Evolutionary conservation across 2,329 filamentous ascomycete genomes (phyloP).

Genomic region (Epichloe sp.): DNA sequence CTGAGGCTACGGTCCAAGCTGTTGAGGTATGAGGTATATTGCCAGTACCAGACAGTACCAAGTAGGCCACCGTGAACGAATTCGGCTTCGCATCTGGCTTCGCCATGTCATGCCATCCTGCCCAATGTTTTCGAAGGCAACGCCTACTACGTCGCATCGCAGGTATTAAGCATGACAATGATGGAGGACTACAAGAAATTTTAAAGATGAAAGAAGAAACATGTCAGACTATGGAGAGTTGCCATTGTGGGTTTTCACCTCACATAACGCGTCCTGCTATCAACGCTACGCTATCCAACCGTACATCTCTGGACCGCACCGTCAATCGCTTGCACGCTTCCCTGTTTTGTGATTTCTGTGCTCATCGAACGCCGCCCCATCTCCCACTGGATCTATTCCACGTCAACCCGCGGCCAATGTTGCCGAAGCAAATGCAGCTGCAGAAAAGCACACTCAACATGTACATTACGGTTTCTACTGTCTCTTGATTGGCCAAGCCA

Average conservation of each 20-base stretch:
- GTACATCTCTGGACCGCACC: too few relatives aligned
- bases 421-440: slow-evolving; percentile 90
- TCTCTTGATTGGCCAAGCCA: slow-evolving; percentile 47
- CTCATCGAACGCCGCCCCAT: slow-evolving; percentile 29
- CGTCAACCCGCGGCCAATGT: slow-evolving; percentile 75
- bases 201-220: not conserved
- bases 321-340: not conserved
- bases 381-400: slow-evolving; percentile 28
- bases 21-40: too few relatives aligned
- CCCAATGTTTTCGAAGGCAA: not conserved
- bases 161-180: not conserved
- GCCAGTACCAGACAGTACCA: too few relatives aligned
- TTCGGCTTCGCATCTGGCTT: too few relatives aligned
- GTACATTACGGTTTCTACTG: slow-evolving; percentile 68
- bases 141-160: too few relatives aligned
- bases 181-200: not conserved
- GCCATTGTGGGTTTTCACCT: too few relatives aligned
- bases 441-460: slow-evolving; percentile 89
- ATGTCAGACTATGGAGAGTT: not conserved
- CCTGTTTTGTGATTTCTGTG: not conserved
- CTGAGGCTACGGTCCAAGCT: not conserved
- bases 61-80: not conserved
- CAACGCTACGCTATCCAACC: too few relatives aligned
- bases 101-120: not conserved
- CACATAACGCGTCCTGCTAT: too few relatives aligned